Conservation (phyloP, 164 flowering plant species). For the Annona squamosa region DNA sequence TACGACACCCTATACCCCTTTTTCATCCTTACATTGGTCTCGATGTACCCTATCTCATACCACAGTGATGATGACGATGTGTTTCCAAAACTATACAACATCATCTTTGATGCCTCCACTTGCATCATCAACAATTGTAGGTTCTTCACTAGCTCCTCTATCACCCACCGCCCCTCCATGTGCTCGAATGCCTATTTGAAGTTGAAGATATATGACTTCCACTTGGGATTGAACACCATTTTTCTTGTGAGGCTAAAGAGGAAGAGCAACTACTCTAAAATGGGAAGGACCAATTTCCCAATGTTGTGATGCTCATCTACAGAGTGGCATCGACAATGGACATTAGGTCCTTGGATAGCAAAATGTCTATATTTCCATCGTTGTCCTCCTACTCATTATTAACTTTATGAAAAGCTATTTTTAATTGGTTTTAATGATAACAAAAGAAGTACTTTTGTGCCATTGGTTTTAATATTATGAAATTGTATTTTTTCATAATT, state of each 20-base stretch:
- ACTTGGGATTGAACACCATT: slow-evolving; percentile 15
- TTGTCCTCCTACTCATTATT: slow-evolving; percentile 7
- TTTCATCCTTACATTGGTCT: slow-evolving; percentile 32
- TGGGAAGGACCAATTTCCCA: slow-evolving; percentile 13
- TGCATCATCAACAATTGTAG: slow-evolving; percentile 21
- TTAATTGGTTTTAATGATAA: too few species aligned
- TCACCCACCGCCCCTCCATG: slow-evolving; percentile 34
- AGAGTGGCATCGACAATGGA: slow-evolving; percentile 10
- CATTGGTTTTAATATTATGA: too few species aligned
- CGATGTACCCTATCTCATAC: slow-evolving; percentile 33
- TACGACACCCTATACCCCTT: slow-evolving; percentile 29
- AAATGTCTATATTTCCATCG: slow-evolving; percentile 3
- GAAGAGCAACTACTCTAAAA: slow-evolving; percentile 13
- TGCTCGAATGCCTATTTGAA: slow-evolving; percentile 35
- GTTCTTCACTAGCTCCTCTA: slow-evolving; percentile 24
- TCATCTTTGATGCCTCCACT: slow-evolving; percentile 37
- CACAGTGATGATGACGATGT: slow-evolving; percentile 32
- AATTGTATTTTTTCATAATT: too few species aligned
- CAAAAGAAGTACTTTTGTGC: too few species aligned
- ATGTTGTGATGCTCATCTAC: slow-evolving; percentile 11
- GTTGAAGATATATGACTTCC: slow-evolving; percentile 12
- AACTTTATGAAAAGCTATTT: too few species aligned
- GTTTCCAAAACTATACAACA: slow-evolving; percentile 33
- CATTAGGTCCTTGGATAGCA: slow-evolving; percentile 17
- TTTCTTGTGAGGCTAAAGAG: slow-evolving; percentile 5